Evolutionary conservation across 257 asterid species (phyloP), one percentile per base, ranked within the genome.

Genomic region (Perilla frutescens): DNA sequence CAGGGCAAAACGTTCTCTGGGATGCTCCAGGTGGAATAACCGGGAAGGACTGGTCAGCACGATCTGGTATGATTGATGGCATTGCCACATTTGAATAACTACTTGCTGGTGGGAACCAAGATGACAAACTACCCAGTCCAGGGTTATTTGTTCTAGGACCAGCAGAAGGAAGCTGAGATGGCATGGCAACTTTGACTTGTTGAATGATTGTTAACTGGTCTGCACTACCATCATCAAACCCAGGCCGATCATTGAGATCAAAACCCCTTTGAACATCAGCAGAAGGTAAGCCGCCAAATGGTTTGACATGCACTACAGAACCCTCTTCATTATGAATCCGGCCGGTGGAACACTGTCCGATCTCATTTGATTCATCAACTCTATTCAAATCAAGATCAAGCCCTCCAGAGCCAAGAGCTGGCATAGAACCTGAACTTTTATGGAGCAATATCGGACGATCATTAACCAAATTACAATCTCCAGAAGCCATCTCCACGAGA

Each of bases 91-190:
- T 80, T 4, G 98, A 82, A 78, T 81, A 91, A 20, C 91, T 66
- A 76, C 66, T 89, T 39, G 89, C 89, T 13, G 92, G 78, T 20
- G 95, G 72, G 77, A 90, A 84, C 97, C 96, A 90, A 71, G 97
- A 83, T 13, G 97, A 79, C 84, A 84, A 87, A 71, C 62, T 89
- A 48, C 87, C 89, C 11, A 84, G 60, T 32, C 80, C 92, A 4
- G 83, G 68, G 15, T 8, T 73, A 15, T 70, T 82, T 66, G 76
- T 72, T 76, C 84, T 70, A 60, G 78, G 80, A 70, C 90, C 86
- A 20, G 84, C 44, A 60, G 79, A 43, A 61, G 88, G 81, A 62
- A 76, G 78, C 36, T 84, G 97, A 15, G 89, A 53, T 53, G 81
- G 79, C 72, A 79, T 56, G 80, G 74, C 81, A 50, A 72, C 84